Evolutionary conservation across 352 stramenopile species (phyloP).

Genomic region (Pilasporangium apinafurcum): DNA sequence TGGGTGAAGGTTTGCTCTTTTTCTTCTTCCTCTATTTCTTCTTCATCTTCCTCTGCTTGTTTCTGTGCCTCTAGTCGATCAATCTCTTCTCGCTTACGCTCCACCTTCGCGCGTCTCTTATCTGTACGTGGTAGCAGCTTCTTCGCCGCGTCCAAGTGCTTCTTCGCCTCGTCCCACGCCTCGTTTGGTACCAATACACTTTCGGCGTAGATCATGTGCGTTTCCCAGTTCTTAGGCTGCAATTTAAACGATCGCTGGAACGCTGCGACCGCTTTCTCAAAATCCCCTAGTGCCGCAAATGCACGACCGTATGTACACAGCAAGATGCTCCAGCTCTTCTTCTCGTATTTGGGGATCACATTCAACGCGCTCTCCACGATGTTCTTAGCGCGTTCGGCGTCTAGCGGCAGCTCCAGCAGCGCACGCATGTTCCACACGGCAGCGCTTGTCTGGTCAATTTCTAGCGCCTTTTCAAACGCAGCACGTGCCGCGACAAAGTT

Average conservation of each 20-base stretch:
- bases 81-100: conserved; percentile 53
- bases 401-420: conserved; percentile 56
- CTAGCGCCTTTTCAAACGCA: conserved; percentile 69
- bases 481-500: conserved; percentile 47
- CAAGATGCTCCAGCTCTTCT: conserved; percentile 79
- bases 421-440: conserved; percentile 81
- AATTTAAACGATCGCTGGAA: conserved; percentile 83
- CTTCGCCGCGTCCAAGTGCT: conserved; percentile 54
- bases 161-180: conserved; percentile 65
- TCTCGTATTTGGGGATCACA: conserved; percentile 65
- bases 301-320: conserved; percentile 80
- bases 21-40: conserved; percentile 1
- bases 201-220: conserved; percentile 81
- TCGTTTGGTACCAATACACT: conserved; percentile 65
- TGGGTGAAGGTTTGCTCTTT: neutral
- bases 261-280: conserved; percentile 63
- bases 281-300: conserved; percentile 63
- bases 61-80: conserved; percentile 20
- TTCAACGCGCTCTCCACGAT: conserved; percentile 72
- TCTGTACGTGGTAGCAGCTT: conserved; percentile 55
- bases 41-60: conserved; percentile 2
- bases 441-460: conserved; percentile 54
- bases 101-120: conserved; percentile 34
- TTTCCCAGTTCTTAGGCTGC: conserved; percentile 73
- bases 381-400: conserved; percentile 59